Percentiles rank a stretch among this genome's conserved stretches.
phyloP scores from a whole-genome alignment of 2,329 filamentous ascomycete species.

The Monosporascus sp. region DNA sequence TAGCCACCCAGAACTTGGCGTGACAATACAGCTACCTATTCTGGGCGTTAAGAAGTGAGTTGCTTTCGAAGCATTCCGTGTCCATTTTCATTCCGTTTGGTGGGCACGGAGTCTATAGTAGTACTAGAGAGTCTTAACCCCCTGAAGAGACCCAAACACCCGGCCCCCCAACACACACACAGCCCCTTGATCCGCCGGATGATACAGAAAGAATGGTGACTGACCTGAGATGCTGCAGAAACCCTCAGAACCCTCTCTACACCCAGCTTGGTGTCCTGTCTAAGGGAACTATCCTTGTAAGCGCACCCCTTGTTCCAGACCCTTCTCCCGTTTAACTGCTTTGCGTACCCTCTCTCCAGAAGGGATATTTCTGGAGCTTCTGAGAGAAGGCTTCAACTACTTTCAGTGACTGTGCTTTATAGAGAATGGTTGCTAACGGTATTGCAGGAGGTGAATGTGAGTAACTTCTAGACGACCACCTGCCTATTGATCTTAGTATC shows the following conservation, averaged over 20 bases:
- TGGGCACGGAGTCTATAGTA: too few species aligned
- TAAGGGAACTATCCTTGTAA: slow-evolving; percentile 62
- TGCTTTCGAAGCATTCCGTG: slow-evolving; percentile 33
- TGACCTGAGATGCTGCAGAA: slow-evolving; percentile 51
- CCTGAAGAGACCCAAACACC: slow-evolving; percentile 50
- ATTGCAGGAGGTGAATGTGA: slow-evolving; percentile 4
- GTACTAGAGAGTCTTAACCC: too few species aligned
- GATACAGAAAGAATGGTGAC: too few species aligned
- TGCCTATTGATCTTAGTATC: slow-evolving; percentile 37
- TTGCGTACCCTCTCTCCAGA: background rate
- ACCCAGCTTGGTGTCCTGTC: slow-evolving; percentile 88
- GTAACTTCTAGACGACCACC: background rate
- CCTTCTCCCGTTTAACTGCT: too few species aligned
- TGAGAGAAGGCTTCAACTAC: background rate
- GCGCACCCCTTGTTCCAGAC: background rate
- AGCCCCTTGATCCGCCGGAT: too few species aligned
- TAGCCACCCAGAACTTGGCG: slow-evolving; percentile 68
- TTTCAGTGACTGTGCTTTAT: background rate
- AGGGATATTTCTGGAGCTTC: too few species aligned
- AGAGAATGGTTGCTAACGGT: slow-evolving; percentile 1
- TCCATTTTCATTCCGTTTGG: too few species aligned
- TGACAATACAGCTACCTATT: slow-evolving; percentile 84
- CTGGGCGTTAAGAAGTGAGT: slow-evolving; percentile 54
- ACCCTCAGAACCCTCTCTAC: slow-evolving; percentile 81
- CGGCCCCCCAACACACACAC: slow-evolving; percentile 40